phyloP scores from a whole-genome alignment of 768 basidiomycete species.

The Amanita polypyramis region DNA sequence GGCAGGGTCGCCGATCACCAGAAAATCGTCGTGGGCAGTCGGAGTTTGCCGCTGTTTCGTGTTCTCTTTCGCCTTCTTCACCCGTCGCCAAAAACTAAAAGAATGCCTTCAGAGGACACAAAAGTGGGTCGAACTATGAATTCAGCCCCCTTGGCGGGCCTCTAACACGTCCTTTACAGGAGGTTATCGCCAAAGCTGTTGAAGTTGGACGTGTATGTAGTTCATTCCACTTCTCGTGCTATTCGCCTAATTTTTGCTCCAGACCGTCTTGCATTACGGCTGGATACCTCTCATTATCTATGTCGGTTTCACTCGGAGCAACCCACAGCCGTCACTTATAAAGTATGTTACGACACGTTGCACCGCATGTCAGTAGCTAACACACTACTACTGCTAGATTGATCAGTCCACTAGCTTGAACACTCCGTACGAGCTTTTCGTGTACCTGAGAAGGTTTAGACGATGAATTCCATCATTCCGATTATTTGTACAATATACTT shows the following conservation, averaged over 20 bases:
- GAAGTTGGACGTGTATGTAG: slow-evolving; percentile 70
- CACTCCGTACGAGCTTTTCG: slow-evolving; percentile 8
- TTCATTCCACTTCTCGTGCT: not conserved
- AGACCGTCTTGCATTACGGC: slow-evolving; percentile 89
- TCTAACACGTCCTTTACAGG: slow-evolving; percentile 29
- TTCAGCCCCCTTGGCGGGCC: not conserved
- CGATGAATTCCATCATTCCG: not conserved
- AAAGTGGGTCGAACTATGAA: slow-evolving; percentile 39
- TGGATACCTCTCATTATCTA: slow-evolving; percentile 98
- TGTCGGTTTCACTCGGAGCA: slow-evolving; percentile 86
- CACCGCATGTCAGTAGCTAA: not conserved
- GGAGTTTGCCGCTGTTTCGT: slow-evolving; percentile 26
- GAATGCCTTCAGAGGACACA: slow-evolving; percentile 87
- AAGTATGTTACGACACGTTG: slow-evolving; percentile 50
- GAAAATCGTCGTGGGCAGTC: slow-evolving; percentile 20
- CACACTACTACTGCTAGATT: slow-evolving; percentile 41
- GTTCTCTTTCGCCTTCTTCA: slow-evolving; percentile 12
- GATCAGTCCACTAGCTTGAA: slow-evolving; percentile 86
- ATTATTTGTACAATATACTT: slow-evolving; percentile 9
- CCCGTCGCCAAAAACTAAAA: slow-evolving; percentile 14
- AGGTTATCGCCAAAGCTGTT: slow-evolving; percentile 72
- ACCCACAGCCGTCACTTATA: slow-evolving; percentile 90
- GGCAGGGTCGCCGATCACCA: slow-evolving; percentile 9
- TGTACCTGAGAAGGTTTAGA: slow-evolving; percentile 11
- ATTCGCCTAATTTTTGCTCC: slow-evolving; percentile 1